phyloP scores from a whole-genome alignment of 1,139 yeast species.

The Geotrichum armillariae region DNA sequence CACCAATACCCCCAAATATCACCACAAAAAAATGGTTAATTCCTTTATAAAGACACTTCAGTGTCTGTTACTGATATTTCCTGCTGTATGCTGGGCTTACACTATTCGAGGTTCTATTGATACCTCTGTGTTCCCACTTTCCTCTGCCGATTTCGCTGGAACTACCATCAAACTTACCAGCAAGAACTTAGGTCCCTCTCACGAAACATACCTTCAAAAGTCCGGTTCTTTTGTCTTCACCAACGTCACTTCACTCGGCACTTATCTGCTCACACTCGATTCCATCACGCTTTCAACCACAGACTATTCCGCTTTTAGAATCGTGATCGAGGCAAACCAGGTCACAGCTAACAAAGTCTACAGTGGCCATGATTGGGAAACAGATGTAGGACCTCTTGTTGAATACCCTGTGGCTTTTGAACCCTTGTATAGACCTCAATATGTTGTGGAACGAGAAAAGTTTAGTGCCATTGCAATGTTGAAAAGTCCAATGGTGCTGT shows the following conservation, averaged over 20 bases:
- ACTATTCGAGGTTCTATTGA: constrained; percentile 23
- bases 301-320: constrained; percentile 26
- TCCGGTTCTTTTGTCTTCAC: constrained; percentile 32
- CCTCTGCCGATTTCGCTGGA: constrained; percentile 13
- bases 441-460: constrained; percentile 34
- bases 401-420: constrained; percentile 33
- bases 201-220: constrained; percentile 22
- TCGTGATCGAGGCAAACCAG: constrained; percentile 32
- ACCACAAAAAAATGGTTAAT: constrained; percentile 6
- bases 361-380: constrained; percentile 33
- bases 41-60: not conserved
- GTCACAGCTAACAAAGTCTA: constrained; percentile 32
- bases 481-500: constrained; percentile 41
- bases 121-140: constrained; percentile 19
- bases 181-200: constrained; percentile 3
- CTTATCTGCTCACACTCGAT: constrained; percentile 29
- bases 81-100: constrained; percentile 8
- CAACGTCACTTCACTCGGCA: constrained; percentile 33
- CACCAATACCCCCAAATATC: not conserved
- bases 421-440: constrained; percentile 26
- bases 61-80: constrained; percentile 2
- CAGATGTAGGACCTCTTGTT: constrained; percentile 35
- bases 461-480: constrained; percentile 38
- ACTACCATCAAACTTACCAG: constrained; percentile 17
- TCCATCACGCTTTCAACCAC: constrained; percentile 23